Evolutionary conservation across 805 yeast genomes (phyloP).

Genomic region (Yamadazyma nakazawae): DNA sequence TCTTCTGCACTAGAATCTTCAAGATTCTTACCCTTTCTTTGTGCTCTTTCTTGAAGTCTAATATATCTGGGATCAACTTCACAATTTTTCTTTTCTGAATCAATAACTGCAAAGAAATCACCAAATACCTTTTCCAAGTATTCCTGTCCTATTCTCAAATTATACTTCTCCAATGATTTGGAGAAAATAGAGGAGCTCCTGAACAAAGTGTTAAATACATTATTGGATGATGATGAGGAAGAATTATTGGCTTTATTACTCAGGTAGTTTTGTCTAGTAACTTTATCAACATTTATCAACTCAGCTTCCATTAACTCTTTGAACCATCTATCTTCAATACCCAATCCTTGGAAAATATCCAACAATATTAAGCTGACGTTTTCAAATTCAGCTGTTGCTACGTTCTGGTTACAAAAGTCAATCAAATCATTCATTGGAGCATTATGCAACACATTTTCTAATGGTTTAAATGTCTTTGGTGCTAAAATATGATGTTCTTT

Average conservation of each 20-base stretch:
- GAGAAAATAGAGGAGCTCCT: conserved; percentile 85
- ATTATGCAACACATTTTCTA: conserved; percentile 59
- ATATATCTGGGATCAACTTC: conserved; percentile 79
- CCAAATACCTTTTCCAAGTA: conserved; percentile 74
- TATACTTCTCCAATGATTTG: conserved; percentile 74
- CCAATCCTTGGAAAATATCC: conserved; percentile 71
- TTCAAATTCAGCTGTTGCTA: conserved; percentile 46
- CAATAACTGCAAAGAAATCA: conserved; percentile 54
- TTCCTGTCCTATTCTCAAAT: conserved; percentile 73
- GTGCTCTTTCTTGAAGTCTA: conserved; percentile 31
- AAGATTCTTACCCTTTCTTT: conserved; percentile 20
- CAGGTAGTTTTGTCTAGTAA: conserved; percentile 42
- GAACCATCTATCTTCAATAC: conserved; percentile 71
- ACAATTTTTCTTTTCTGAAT: conserved; percentile 51
- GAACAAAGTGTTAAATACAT: conserved; percentile 47
- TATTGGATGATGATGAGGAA: conserved; percentile 23
- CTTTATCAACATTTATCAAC: conserved; percentile 45
- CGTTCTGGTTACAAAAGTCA: conserved; percentile 40
- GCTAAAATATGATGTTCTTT: conserved; percentile 59
- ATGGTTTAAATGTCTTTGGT: conserved; percentile 53
- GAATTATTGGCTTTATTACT: conserved; percentile 16
- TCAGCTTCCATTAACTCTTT: conserved; percentile 66
- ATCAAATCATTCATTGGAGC: conserved; percentile 54
- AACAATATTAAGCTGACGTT: conserved; percentile 56
- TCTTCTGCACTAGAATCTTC: conserved; percentile 18